Base-by-base conservation (phyloP, 306 rosid species). In the Sesbania bispinosa region DNA sequence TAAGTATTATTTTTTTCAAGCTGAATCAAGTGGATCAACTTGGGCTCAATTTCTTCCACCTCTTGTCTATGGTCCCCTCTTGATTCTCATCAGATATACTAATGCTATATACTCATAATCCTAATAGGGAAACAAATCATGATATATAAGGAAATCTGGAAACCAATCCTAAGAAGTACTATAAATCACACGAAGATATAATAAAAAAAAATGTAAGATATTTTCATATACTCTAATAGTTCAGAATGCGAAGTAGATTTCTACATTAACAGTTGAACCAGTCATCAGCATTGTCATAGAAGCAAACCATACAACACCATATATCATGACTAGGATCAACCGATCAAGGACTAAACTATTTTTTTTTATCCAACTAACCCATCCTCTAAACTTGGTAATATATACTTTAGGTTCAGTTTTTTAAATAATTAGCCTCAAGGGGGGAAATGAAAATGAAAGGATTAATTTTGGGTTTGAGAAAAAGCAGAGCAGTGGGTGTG, bases 251-350 rank as follows among this genome's bases (percentile, higher is more conserved):
- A 58, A 32, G 35, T 10, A 71, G n/a, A 43, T 58, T 46, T 11
- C 18, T 39, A 50, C 1, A 61, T 10, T 39, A 66, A 58, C 21
- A 66, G 62, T 18, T 43, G 65, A 61, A 68, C 58, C 4, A 32
- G 13, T 35, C 73, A 73, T 69, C 46, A 26, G 24, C 75, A 78
- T 19, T 45, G 63, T 21, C 59, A 87, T 26, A 29, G 52, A 77
- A 10, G 20, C 29, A 69, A 71, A 53, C 10, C 18, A 32, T 7
- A 54, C 24, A 75, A 65, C 52, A 73, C 46, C 54, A 30, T 32
- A 57, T 46, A 42, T 77, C 47, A 60, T 74, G 72, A 64, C 70
- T 39, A 61, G 66, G 59, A 69, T 33, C n/a, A n/a, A n/a, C n/a
- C n/a, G n/a, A n/a, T n/a, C 26, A 29, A 30, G 58, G 51, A 35